Evolutionary conservation across 805 yeast species (phyloP).

Genomic region (Kazachstania taianensis): DNA sequence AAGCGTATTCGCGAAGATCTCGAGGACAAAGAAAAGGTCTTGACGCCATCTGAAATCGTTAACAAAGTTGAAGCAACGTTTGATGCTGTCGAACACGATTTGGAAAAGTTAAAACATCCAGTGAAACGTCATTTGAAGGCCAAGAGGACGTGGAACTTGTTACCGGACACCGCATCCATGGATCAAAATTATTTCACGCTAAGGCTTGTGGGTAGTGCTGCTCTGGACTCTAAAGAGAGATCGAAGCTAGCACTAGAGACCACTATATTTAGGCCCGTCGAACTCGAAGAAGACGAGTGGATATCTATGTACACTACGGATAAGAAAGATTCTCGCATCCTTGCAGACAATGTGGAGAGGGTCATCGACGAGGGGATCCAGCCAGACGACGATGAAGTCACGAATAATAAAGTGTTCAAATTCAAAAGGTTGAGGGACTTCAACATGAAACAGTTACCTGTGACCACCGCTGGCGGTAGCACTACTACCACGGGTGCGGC

Average conservation of each 20-base stretch:
- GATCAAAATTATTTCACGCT: constrained; percentile 64
- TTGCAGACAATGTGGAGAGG: constrained; percentile 34
- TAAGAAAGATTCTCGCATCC: constrained; percentile 31
- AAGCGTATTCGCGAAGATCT: constrained; percentile 23
- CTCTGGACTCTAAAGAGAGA: constrained; percentile 29
- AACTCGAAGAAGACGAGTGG: constrained; percentile 66
- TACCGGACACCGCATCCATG: constrained; percentile 87
- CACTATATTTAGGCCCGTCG: constrained; percentile 64
- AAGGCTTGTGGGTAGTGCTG: constrained; percentile 48
- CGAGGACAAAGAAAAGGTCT: constrained; percentile 17
- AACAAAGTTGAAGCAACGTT: constrained; percentile 65
- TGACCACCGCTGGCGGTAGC: neutral
- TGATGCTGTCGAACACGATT: constrained; percentile 38
- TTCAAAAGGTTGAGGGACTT: constrained; percentile 68
- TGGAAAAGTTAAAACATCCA: constrained; percentile 59
- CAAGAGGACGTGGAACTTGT: constrained; percentile 63
- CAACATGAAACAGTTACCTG: constrained; percentile 51
- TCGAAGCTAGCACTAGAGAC: constrained; percentile 36
- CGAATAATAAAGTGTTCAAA: constrained; percentile 42
- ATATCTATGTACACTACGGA: constrained; percentile 55
- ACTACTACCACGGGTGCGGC: constrained; percentile 5
- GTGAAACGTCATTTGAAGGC: constrained; percentile 63
- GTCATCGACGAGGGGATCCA: constrained; percentile 18
- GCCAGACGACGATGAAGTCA: constrained; percentile 29
- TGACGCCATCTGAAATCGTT: constrained; percentile 21